These are phyloP conservation scores for Limtongia smithiae DNA, from an alignment of 805 yeast genomes.

Conservation along the genomic window DNA sequence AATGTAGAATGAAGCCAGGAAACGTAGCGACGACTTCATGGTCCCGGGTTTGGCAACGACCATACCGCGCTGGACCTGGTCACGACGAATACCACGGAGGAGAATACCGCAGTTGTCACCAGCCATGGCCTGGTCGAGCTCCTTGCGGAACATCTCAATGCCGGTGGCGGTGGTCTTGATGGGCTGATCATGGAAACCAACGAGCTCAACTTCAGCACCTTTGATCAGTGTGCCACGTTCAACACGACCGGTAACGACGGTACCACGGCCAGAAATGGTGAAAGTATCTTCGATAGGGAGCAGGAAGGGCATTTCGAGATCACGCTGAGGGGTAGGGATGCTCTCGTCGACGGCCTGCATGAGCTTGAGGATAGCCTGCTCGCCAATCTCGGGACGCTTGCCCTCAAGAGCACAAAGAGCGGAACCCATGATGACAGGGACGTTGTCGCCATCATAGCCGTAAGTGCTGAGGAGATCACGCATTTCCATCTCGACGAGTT, in stretches of 20 bases:
- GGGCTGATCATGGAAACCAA: constrained; percentile 83
- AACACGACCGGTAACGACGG: constrained; percentile 98
- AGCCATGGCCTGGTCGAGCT: constrained; percentile 94
- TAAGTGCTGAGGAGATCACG: constrained; percentile 86
- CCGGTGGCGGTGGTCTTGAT: constrained; percentile 95
- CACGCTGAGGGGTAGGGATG: constrained; percentile 96
- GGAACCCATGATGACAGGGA: constrained; percentile 98
- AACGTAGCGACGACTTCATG: constrained; percentile 87
- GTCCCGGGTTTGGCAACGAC: constrained; percentile 90
- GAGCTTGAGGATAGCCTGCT: constrained; percentile 70
- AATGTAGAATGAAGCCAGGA: constrained; percentile 89
- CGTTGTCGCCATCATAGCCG: constrained; percentile 97
- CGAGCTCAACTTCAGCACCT: constrained; percentile 98
- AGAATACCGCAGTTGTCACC: constrained; percentile 99
- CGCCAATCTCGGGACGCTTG: constrained; percentile 86
- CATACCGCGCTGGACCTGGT: constrained; percentile 96
- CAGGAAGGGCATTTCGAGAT: constrained; percentile 91
- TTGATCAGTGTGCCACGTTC: constrained; percentile 97
- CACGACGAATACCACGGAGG: constrained; percentile 97
- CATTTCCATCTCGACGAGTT: constrained; percentile 99
- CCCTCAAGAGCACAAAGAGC: constrained; percentile 95
- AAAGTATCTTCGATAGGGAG: constrained; percentile 97
- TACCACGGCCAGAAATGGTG: constrained; percentile 99
- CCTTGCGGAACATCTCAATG: constrained; percentile 99
- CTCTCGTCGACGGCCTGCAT: constrained; percentile 89